Evolutionary conservation across 164 flowering plant species (phyloP).

Genomic region (Piper betle): DNA sequence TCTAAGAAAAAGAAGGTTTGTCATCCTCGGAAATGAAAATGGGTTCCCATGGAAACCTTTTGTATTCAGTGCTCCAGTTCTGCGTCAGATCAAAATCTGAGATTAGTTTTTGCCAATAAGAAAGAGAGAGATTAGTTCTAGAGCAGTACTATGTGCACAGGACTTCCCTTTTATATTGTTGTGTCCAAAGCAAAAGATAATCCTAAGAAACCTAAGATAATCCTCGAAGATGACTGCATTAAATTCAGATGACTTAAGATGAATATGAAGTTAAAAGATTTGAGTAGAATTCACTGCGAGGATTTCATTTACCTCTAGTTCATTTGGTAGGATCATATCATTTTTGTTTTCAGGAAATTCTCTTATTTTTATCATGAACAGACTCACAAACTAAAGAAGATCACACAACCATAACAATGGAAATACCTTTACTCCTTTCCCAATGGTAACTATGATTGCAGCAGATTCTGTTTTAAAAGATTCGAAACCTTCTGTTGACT

Average conservation of each 20-base stretch:
- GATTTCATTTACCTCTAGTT: background rate
- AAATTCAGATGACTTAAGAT: no score
- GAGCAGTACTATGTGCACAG: background rate
- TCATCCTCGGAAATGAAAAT: background rate
- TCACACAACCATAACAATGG: background rate
- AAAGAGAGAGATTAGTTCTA: no score
- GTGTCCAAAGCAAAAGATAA: background rate
- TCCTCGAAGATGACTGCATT: background rate
- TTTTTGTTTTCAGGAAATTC: no score
- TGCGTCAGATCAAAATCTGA: background rate
- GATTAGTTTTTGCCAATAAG: background rate
- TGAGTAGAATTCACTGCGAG: background rate
- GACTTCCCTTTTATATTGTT: background rate
- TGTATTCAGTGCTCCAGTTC: background rate
- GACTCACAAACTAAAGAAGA: background rate
- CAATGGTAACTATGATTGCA: background rate
- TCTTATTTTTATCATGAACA: background rate
- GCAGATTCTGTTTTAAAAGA: background rate
- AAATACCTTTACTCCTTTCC: background rate
- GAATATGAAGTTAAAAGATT: background rate
- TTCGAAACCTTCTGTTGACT: background rate
- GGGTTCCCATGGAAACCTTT: background rate
- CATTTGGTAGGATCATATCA: background rate
- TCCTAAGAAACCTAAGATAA: background rate
- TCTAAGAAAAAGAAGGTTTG: background rate